Conservation (phyloP, 2,329 filamentous ascomycete species). For the Colletotrichum lini region DNA sequence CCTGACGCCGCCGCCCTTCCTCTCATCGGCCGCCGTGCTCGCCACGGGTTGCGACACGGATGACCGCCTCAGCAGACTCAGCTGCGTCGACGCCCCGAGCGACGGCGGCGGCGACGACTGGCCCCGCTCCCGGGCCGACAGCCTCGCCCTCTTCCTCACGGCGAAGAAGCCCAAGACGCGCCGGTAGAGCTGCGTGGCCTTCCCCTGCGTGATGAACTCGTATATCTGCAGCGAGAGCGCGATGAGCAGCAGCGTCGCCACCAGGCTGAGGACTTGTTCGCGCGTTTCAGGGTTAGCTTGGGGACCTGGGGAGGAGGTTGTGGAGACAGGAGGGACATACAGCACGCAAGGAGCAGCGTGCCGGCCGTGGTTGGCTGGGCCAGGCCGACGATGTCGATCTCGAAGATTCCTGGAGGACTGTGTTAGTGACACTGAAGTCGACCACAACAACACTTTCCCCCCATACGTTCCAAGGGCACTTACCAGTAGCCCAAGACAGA, state of each 20-base stretch:
- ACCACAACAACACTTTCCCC: no score
- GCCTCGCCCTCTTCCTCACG: background rate
- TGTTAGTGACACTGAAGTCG: background rate
- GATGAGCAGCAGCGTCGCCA: conserved; percentile 39
- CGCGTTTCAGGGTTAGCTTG: background rate
- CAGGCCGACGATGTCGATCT: conserved; percentile 32
- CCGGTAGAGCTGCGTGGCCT: background rate
- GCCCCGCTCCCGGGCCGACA: background rate
- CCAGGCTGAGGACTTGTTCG: conserved; percentile 36
- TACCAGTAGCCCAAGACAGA: conserved; percentile 36
- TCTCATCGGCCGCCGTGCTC: conserved; percentile 14
- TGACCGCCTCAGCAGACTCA: conserved; percentile 26
- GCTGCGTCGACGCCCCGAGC: conserved; percentile 27
- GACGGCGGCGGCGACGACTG: conserved; percentile 27
- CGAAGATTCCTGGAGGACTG: conserved; percentile 27
- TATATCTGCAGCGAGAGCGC: conserved; percentile 38
- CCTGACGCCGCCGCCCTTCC: conserved; percentile 18
- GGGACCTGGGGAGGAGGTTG: rapidly evolving
- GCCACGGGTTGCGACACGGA: conserved; percentile 24
- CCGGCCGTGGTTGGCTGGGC: conserved; percentile 23
- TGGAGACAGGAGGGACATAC: conserved; percentile 4
- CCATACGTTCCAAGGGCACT: background rate
- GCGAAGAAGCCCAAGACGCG: background rate
- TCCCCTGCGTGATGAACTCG: conserved; percentile 33
- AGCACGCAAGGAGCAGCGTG: conserved; percentile 28